phyloP scores from a whole-genome alignment of 495 filamentous ascomycete species.

The Clavariopsis aquatica region DNA sequence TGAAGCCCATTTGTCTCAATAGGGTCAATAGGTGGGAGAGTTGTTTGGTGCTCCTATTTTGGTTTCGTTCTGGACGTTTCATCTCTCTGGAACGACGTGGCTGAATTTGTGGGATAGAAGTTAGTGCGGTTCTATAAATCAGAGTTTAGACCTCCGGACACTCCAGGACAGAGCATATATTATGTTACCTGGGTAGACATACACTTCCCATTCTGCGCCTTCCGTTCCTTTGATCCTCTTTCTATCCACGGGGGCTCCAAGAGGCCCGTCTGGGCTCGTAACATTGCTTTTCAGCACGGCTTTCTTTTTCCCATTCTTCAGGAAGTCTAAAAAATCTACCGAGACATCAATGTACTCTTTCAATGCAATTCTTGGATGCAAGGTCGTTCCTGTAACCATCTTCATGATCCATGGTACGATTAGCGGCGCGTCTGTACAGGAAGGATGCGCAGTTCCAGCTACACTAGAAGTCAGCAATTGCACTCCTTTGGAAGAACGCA shows the following conservation, averaged over 20 bases:
- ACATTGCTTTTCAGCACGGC: conserved; percentile 16
- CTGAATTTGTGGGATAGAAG: no score
- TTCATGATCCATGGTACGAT: conserved; percentile 52
- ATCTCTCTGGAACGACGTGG: no score
- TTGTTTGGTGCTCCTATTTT: no score
- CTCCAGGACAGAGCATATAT: no score
- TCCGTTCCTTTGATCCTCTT: conserved; percentile 10
- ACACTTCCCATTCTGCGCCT: conserved; percentile 30
- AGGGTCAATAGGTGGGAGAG: no score
- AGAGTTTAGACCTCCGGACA: no score
- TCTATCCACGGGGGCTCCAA: conserved; percentile 19
- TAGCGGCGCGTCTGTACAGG: conserved; percentile 57
- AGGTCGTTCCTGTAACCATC: conserved; percentile 52
- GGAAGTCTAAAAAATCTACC: conserved; percentile 50
- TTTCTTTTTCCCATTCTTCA: conserved; percentile 32
- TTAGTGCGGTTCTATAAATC: no score
- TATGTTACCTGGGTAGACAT: no score
- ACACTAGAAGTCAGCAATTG: neutral
- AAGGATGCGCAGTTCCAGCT: conserved; percentile 55
- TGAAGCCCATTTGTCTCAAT: no score
- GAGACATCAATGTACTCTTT: conserved; percentile 51
- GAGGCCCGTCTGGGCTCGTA: conserved; percentile 24
- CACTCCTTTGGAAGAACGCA: conserved; percentile 6
- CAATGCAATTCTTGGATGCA: conserved; percentile 42
- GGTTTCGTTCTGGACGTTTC: no score